Evolutionary conservation across 306 rosid species (phyloP).

Genomic region (Quercus cerris): DNA sequence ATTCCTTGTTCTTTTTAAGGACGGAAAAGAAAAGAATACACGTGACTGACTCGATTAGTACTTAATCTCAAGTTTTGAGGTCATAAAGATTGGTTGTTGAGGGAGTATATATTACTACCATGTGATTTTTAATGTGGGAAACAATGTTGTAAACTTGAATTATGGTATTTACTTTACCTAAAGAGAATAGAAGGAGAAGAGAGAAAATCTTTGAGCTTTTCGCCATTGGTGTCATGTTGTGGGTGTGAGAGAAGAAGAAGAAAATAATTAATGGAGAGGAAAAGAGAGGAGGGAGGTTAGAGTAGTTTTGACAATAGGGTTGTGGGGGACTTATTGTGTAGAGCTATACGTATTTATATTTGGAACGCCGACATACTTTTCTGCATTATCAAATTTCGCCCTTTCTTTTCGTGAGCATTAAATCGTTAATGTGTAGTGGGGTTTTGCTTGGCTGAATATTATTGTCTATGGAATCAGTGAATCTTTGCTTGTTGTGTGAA

Average conservation of each 20-base stretch:
- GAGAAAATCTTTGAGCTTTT: constrained; percentile 3
- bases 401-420: constrained; percentile 40
- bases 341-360: neutral
- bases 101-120: too few relatives aligned
- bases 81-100: too few relatives aligned
- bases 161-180: constrained; percentile 21
- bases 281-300: too few relatives aligned
- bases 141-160: too few relatives aligned
- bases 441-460: constrained; percentile 24
- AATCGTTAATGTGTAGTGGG: constrained; percentile 30
- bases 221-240: constrained; percentile 23
- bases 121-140: too few relatives aligned
- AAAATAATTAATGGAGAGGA: neutral
- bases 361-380: neutral
- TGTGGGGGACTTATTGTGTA: too few relatives aligned
- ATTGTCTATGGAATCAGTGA: neutral
- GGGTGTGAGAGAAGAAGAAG: neutral
- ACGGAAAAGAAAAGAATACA: too few relatives aligned
- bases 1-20: too few relatives aligned
- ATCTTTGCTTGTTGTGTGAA: too few relatives aligned
- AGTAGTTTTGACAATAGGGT: neutral
- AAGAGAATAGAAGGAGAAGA: constrained; percentile 25
- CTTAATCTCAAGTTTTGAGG: too few relatives aligned
- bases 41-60: too few relatives aligned
- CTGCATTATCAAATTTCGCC: neutral